Evolutionary conservation across 2,329 filamentous ascomycete genomes (phyloP), one percentile per base, ranked within the genome.

Genomic region (Onygena corvina): DNA sequence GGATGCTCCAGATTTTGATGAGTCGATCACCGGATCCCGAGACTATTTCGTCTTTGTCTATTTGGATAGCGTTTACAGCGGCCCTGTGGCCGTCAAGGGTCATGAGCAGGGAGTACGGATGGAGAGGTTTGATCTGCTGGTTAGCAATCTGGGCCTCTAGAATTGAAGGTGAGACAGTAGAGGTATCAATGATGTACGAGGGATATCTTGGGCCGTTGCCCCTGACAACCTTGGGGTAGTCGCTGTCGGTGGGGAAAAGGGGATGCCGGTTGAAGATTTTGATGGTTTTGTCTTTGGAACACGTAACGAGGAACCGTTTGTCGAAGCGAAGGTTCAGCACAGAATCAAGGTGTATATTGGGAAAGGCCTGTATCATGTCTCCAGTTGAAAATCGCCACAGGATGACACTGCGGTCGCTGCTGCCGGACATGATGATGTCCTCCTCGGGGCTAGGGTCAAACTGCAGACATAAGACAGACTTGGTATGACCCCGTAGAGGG

Each of bases 201-300:
- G 75, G 74, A 54, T 73, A 76, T 6, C 61, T 67, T 14, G 71
- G 70, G 3, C 64, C 65, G 7, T 66, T 62, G 35, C 69, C 62
- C 31, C 66, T 55, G 58, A 64, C 53, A 60, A 75, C 48, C 54
- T 64, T 50, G 21, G 72, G 69, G 56, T 72, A 72, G 49, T 72
- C 61, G 20, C 67, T 61, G 54, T 72, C 67, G 23, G 64, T 62
- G 2, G 67, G 66, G 38, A 63, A 69, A n/a, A 94, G 70, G 14
- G 80, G 73, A 14, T 72, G 75, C 3, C 92, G 81, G 63, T 90
- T 96, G 77, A 94, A 98, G 14, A 98, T 81, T 66, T 95, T 95
- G 72, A 98, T 94, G 0, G 84, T 84, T 65, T 89, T 93, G 66
- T 98, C 92, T 64, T 98, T 98, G 45, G 90, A 96, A 60, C 92